A percentile compares a stretch with the other conserved stretches of the same genome.
These are phyloP conservation scores for Blastobotrys buckinghamii DNA, from an alignment of 1,139 yeast genomes.

Conservation along the genomic window DNA sequence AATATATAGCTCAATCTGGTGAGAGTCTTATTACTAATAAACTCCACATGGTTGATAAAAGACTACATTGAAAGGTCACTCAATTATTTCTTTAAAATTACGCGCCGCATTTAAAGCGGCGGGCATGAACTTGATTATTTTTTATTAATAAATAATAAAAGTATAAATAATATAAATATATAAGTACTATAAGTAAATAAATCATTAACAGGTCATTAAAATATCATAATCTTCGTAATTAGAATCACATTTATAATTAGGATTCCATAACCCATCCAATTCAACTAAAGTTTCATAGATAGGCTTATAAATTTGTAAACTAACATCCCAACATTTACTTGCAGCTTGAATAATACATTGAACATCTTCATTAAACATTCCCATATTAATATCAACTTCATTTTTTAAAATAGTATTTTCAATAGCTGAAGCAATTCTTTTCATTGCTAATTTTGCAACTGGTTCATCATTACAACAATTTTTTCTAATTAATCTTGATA, in stretches of 20 bases:
- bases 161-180: background rate
- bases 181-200: background rate
- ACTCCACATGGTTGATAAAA: too few relatives aligned
- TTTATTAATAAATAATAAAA: background rate
- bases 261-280: conserved; percentile 16
- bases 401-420: conserved; percentile 14
- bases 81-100: too few relatives aligned
- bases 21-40: too few relatives aligned
- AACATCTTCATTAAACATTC: conserved; percentile 19
- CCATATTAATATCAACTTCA: conserved; percentile 9
- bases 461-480: conserved; percentile 10
- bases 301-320: conserved; percentile 21
- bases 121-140: too few relatives aligned
- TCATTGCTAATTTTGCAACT: conserved; percentile 20
- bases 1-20: too few relatives aligned
- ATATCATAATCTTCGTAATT: background rate
- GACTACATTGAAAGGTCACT: too few relatives aligned
- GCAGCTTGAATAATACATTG: conserved; percentile 17
- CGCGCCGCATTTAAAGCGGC: background rate
- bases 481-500: conserved; percentile 13
- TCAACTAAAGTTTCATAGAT: conserved; percentile 19
- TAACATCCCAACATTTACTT: conserved; percentile 20
- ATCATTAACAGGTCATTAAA: background rate
- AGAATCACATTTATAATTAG: background rate
- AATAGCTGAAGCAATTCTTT: conserved; percentile 19